Conservation (phyloP, 805 yeast genomes). For the Teunomyces panamensis region DNA sequence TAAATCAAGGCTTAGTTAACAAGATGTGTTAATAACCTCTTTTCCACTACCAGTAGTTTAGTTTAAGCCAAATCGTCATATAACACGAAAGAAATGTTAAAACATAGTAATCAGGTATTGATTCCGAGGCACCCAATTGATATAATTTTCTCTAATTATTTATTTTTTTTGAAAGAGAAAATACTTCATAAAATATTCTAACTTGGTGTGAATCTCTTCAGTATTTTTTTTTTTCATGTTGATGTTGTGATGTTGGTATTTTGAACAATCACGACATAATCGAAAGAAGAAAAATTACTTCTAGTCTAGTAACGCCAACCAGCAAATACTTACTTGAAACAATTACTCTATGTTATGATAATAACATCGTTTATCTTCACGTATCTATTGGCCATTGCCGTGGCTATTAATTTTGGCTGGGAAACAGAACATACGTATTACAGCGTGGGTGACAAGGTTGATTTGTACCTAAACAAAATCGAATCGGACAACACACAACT, state of each 20-base stretch:
- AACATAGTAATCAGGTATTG: too few species aligned
- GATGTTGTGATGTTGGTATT: not conserved
- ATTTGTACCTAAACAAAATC: slow-evolving; percentile 70
- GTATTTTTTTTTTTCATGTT: not conserved
- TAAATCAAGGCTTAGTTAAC: not conserved
- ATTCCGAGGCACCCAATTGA: too few species aligned
- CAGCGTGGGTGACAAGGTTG: slow-evolving; percentile 56
- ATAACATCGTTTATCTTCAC: not conserved
- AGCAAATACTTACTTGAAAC: not conserved
- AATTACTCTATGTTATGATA: not conserved
- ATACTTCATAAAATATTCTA: not conserved
- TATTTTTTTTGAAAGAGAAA: too few species aligned
- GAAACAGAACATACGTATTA: slow-evolving; percentile 39
- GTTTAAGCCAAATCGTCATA: not conserved
- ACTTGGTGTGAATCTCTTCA: not conserved
- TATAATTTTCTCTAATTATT: too few species aligned
- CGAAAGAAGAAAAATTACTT: not conserved
- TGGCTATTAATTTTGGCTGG: slow-evolving; percentile 13
- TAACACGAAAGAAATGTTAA: too few species aligned
- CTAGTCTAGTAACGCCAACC: not conserved
- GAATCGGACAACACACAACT: slow-evolving; percentile 75
- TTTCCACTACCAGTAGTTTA: not conserved
- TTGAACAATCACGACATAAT: not conserved
- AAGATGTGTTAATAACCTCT: not conserved
- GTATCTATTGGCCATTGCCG: not conserved